Percentiles rank a stretch among this genome's conserved stretches.
phyloP scores from a whole-genome alignment of 2,329 filamentous ascomycete genomes.

The Trichoderma atrobrunneum region DNA sequence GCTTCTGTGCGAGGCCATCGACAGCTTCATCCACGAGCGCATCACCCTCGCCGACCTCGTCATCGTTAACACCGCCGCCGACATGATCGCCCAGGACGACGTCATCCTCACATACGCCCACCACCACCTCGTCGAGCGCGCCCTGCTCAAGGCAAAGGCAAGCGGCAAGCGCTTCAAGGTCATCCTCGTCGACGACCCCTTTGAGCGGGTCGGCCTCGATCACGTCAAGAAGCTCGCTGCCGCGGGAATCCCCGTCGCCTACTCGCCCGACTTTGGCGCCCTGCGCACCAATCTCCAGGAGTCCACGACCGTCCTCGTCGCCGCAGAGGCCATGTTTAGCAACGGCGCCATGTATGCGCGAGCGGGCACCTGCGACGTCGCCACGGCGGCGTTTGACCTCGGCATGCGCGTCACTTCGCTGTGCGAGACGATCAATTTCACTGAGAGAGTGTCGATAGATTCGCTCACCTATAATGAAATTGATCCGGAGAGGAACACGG shows the following conservation, averaged over 20 bases:
- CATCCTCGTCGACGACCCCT: constrained; percentile 73
- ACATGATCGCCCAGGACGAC: constrained; percentile 75
- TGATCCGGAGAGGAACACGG: constrained; percentile 65
- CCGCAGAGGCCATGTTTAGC: constrained; percentile 91
- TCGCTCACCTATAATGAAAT: constrained; percentile 95
- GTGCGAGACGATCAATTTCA: constrained; percentile 95
- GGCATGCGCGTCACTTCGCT: constrained; percentile 82
- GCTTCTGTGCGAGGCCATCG: constrained; percentile 74
- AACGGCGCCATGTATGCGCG: constrained; percentile 89
- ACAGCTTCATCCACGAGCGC: constrained; percentile 85
- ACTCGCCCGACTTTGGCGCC: constrained; percentile 73
- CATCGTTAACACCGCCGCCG: constrained; percentile 72
- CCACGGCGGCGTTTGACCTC: constrained; percentile 73
- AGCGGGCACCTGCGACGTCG: constrained; percentile 81
- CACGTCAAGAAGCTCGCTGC: constrained; percentile 67
- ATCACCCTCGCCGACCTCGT: constrained; percentile 83
- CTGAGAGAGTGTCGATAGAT: constrained; percentile 78
- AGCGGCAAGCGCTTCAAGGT: constrained; percentile 76
- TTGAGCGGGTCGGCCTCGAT: constrained; percentile 49
- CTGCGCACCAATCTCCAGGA: constrained; percentile 68
- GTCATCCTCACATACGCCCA: constrained; percentile 85
- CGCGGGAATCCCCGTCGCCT: constrained; percentile 73
- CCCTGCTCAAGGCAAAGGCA: constrained; percentile 69
- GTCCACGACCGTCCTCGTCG: constrained; percentile 75
- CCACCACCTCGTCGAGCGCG: constrained; percentile 80